phyloP scores from a whole-genome alignment of 2,329 filamentous ascomycete species.

The Colletotrichum sidae region DNA sequence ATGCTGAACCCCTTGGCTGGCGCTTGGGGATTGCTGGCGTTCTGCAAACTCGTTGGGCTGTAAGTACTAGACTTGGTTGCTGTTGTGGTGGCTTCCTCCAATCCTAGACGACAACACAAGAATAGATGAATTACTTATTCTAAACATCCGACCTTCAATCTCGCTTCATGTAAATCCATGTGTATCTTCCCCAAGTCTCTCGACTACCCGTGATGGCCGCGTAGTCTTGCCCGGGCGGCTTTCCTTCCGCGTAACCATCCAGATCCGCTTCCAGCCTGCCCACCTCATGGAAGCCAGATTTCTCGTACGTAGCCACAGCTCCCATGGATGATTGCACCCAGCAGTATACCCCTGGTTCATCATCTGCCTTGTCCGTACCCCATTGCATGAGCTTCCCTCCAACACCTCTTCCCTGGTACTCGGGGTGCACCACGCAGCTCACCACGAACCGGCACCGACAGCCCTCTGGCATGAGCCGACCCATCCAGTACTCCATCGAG shows the following conservation, averaged over 20 bases:
- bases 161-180: conserved; percentile 47
- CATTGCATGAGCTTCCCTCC: conserved; percentile 48
- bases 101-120: background rate
- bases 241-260: conserved; percentile 13
- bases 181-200: conserved; percentile 40
- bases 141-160: conserved; percentile 25
- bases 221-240: background rate
- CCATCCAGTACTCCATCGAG: conserved; percentile 45
- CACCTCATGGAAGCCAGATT: conserved; percentile 44
- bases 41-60: conserved; percentile 39
- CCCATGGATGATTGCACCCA: conserved; percentile 43
- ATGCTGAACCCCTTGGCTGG: conserved; percentile 34
- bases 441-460: conserved; percentile 50
- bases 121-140: too few species aligned
- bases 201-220: conserved; percentile 30
- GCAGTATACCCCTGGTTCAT: conserved; percentile 44
- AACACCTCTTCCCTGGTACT: conserved; percentile 47
- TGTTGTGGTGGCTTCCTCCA: background rate
- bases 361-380: conserved; percentile 46
- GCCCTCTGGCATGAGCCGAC: conserved; percentile 42
- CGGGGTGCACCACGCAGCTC: conserved; percentile 46
- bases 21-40: conserved; percentile 41
- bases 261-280: conserved; percentile 19
- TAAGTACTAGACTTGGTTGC: background rate
- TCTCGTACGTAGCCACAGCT: conserved; percentile 44